Evolutionary conservation across 257 asterid genomes (phyloP).

Genomic region (Lithospermum erythrorhizon): DNA sequence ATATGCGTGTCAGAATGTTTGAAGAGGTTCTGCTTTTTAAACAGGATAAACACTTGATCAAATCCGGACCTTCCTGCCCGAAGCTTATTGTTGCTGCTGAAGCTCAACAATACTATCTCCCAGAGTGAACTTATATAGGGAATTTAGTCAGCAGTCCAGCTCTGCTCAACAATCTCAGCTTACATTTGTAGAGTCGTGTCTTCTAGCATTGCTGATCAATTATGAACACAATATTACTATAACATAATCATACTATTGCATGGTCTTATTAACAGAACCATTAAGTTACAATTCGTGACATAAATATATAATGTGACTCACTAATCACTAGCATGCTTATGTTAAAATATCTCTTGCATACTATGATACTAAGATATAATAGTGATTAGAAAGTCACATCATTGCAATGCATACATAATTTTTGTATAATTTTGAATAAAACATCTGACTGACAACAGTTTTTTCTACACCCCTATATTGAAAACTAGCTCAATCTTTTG

Average conservation of each 20-base stretch:
- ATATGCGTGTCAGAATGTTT: no score
- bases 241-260: no score
- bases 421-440: no score
- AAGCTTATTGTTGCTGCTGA: conserved; percentile 15
- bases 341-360: not conserved
- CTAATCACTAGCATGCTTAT: conserved; percentile 2
- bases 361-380: not conserved
- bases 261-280: not conserved
- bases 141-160: conserved; percentile 78
- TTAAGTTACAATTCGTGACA: not conserved
- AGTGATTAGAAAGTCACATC: conserved; percentile 3
- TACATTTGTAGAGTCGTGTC: no score
- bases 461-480: no score
- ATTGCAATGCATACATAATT: conserved; percentile 8
- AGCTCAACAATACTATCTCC: conserved; percentile 10
- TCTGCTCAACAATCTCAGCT: conserved; percentile 61
- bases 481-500: no score
- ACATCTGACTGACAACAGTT: no score
- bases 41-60: no score
- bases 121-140: not conserved
- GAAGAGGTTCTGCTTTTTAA: no score
- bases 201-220: no score
- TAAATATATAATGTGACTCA: conserved; percentile 2
- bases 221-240: no score
- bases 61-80: conserved; percentile 18